Base-by-base conservation (phyloP, 352 stramenopile genomes). In the Pythium vanterpoolii region DNA sequence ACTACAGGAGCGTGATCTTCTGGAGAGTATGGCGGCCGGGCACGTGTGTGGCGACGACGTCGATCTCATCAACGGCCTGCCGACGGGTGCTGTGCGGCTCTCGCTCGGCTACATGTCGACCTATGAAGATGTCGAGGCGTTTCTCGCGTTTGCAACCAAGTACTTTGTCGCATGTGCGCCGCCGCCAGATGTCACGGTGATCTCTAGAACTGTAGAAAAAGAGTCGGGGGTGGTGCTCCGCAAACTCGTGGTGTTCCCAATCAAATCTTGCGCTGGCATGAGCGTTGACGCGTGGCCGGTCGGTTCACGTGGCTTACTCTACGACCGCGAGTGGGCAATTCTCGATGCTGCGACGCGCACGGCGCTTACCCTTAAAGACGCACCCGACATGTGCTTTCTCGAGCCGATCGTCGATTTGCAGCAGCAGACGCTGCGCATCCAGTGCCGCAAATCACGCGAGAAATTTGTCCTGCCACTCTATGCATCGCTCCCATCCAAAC, bases 61-160 rank as follows among this genome's bases (percentile, higher is more conserved):
- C 38, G 83, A 93, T 36, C 21, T 93, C 27, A 59, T 90, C 26
- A 73, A 90, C 60, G 73, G 73, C 9, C 58, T 77, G 4, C 81
- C 81, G 0, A 90, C 79, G n/a, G 83, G 83, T 45, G 80, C 83
- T 11, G 68, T 93, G 52, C 77, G 79, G 2, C 44, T 93, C 18
- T 93, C 79, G 8, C 42, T 90, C 24, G 81, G 83, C 4, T 93
- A 93, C 67, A 90, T 93, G 83, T 76, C 77, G 19, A 89, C 71
- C 11, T 85, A 77, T 49, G 79, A 89, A 66, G 83, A 93, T 28
- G 56, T 90, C 13, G 56, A 64, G 43, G 52, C 68, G 16, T 82
- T 90, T 56, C 44, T 79, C 1, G 60, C 58, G 11, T 93, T 93
- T 42, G 66, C 71, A 1, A 49, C 44, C 33, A 87, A 77, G 52